phyloP scores from a whole-genome alignment of 2,329 filamentous ascomycete species.

The Calonectria pseudoturangicola region DNA sequence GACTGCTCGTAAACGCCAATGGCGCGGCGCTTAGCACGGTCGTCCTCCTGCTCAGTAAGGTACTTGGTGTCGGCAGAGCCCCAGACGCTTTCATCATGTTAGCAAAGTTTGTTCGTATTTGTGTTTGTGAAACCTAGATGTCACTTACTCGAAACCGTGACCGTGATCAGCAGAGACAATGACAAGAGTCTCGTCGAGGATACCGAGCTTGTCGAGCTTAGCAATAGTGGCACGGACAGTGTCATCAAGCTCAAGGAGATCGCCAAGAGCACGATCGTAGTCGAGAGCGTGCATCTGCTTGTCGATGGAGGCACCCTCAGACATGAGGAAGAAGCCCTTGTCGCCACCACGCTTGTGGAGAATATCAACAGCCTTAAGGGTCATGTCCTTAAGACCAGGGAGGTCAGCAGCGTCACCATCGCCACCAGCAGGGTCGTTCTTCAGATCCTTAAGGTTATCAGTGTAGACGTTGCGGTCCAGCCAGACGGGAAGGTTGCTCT shows the following conservation, averaged over 20 bases:
- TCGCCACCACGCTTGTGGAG: constrained; percentile 79
- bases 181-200: constrained; percentile 85
- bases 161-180: constrained; percentile 92
- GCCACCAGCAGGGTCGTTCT: constrained; percentile 81
- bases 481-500: constrained; percentile 87
- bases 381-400: constrained; percentile 92
- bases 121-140: neutral
- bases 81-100: constrained; percentile 73
- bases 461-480: constrained; percentile 89
- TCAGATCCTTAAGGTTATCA: constrained; percentile 78
- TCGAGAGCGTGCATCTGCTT: constrained; percentile 93
- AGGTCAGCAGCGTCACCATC: constrained; percentile 81
- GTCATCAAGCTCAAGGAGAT: constrained; percentile 90
- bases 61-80: constrained; percentile 89
- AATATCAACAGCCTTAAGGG: constrained; percentile 88
- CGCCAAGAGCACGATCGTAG: constrained; percentile 89
- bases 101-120: neutral
- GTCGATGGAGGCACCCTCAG: constrained; percentile 89
- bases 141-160: constrained; percentile 83
- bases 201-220: constrained; percentile 79
- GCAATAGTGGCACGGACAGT: constrained; percentile 84
- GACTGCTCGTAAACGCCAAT: constrained; percentile 84
- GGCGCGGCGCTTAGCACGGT: constrained; percentile 84
- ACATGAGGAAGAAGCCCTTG: constrained; percentile 91
- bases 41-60: constrained; percentile 76